These are phyloP conservation scores for Myrmaecium sp. DNA, from an alignment of 2,329 filamentous ascomycete species.

Conservation along the genomic window DNA sequence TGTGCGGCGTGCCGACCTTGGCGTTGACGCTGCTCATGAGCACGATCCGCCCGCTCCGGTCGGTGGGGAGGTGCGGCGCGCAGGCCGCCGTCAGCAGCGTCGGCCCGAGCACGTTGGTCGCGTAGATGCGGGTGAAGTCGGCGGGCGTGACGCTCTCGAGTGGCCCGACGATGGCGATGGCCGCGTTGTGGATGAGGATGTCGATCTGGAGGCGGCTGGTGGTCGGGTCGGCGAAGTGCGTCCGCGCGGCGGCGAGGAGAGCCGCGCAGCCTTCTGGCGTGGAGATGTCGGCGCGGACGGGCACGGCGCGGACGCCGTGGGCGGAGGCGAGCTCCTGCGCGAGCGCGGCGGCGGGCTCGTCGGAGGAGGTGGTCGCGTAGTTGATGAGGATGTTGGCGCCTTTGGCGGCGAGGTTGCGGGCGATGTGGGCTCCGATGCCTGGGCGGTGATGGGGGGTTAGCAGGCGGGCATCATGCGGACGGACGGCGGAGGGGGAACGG, in stretches of 20 bases:
- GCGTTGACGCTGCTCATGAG: conserved; percentile 3
- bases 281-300: conserved; percentile 4
- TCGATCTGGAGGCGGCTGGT: conserved; percentile 1
- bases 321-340: conserved; percentile 1
- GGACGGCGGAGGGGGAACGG: not conserved
- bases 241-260: conserved; percentile 1
- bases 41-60: conserved; percentile 3
- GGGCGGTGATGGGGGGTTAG: not conserved
- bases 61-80: conserved; percentile 2
- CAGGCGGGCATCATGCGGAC: not conserved
- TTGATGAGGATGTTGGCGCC: conserved; percentile 4
- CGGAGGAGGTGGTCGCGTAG: conserved; percentile 1
- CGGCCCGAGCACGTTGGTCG: conserved; percentile 5
- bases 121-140: conserved; percentile 2
- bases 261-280: conserved; percentile 1
- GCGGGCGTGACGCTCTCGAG: not conserved
- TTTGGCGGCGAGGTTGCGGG: conserved; percentile 4
- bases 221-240: not conserved
- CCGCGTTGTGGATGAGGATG: conserved; percentile 4
- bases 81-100: conserved; percentile 3
- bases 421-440: conserved; percentile 5
- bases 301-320: conserved; percentile 3
- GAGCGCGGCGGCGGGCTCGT: not conserved
- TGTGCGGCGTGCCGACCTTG: conserved; percentile 1
- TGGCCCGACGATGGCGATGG: not conserved